phyloP scores from a whole-genome alignment of 352 stramenopile genomes.

The Phytopythium vexans region DNA sequence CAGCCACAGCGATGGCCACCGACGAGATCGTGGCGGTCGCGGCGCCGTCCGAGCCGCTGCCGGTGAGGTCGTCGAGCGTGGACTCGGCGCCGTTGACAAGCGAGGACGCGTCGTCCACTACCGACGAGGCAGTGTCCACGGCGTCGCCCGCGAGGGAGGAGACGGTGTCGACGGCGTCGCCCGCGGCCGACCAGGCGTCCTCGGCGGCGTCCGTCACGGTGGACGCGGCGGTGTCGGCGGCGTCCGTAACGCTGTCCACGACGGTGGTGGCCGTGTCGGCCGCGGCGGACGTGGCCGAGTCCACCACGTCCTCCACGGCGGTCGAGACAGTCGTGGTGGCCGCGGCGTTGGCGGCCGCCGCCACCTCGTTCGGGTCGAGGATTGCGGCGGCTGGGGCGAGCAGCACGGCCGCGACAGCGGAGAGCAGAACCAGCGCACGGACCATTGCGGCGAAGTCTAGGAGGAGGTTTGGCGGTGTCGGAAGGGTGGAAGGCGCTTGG shows the following conservation, averaged over 20 bases:
- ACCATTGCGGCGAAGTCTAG: conserved; percentile 10
- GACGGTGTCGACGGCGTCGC: conserved; percentile 17
- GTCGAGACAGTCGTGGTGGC: conserved; percentile 8
- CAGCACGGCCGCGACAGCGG: conserved; percentile 12
- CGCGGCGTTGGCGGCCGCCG: conserved; percentile 14
- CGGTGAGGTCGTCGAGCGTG: neutral
- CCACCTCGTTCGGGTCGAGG: conserved; percentile 19
- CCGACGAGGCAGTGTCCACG: conserved; percentile 2
- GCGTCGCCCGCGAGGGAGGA: conserved; percentile 13
- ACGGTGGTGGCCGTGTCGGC: conserved; percentile 11
- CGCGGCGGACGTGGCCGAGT: neutral
- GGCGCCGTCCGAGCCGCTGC: neutral
- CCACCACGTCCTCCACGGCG: conserved; percentile 9
- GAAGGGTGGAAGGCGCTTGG: too few species aligned
- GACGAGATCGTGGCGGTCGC: too few species aligned
- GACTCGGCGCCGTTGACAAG: too few species aligned
- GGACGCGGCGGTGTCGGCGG: conserved; percentile 14
- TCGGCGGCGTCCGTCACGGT: conserved; percentile 12
- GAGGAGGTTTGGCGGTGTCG: neutral
- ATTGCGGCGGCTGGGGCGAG: conserved; percentile 13
- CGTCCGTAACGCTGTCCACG: conserved; percentile 9
- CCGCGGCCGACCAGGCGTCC: conserved; percentile 15
- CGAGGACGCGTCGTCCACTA: neutral
- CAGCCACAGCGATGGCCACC: neutral
- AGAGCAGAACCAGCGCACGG: conserved; percentile 22